Evolutionary conservation across 805 yeast genomes (phyloP).

Genomic region (Candida maesae): DNA sequence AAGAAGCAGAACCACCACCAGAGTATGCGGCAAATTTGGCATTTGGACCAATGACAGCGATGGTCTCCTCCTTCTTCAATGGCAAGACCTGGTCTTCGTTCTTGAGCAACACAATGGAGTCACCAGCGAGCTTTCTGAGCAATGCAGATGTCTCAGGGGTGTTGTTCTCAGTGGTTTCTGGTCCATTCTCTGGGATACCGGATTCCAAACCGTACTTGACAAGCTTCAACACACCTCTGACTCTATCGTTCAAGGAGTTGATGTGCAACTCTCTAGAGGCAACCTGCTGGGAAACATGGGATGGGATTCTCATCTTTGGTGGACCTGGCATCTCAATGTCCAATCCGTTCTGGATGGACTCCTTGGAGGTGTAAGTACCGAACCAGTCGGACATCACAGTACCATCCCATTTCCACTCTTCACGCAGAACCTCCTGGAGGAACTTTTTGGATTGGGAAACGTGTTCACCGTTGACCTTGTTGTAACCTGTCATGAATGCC

Average conservation of each 20-base stretch:
- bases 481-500: constrained; percentile 60
- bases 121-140: constrained; percentile 43
- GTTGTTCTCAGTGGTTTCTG: constrained; percentile 33
- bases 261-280: constrained; percentile 36
- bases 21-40: constrained; percentile 46
- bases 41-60: constrained; percentile 59
- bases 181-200: constrained; percentile 30
- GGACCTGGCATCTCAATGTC: constrained; percentile 71
- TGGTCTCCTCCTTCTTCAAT: constrained; percentile 36
- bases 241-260: constrained; percentile 46
- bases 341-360: constrained; percentile 50
- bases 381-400: constrained; percentile 61
- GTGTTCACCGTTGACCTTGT: constrained; percentile 59
- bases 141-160: constrained; percentile 43
- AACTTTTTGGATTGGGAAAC: constrained; percentile 43
- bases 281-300: constrained; percentile 40
- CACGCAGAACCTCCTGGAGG: constrained; percentile 43
- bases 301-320: constrained; percentile 39
- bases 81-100: constrained; percentile 49
- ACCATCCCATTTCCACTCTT: constrained; percentile 58
- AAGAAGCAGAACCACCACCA: constrained; percentile 63
- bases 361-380: constrained; percentile 48
- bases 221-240: constrained; percentile 43
- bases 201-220: constrained; percentile 42
- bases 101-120: constrained; percentile 53